Conservation (phyloP, 768 basidiomycete genomes). For the Hortiboletus flavorubellus region DNA sequence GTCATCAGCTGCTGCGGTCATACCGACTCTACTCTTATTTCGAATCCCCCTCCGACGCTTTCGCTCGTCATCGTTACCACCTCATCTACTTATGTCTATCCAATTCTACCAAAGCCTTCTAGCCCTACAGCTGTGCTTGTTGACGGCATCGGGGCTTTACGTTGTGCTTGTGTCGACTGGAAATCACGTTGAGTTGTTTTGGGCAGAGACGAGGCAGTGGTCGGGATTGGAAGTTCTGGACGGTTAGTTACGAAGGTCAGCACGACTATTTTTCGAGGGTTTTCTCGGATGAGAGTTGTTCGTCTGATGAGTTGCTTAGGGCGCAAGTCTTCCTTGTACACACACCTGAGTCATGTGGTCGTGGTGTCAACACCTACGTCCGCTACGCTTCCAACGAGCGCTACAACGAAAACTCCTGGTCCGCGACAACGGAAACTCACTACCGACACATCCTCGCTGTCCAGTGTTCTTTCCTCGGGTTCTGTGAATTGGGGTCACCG, state of each 20-base stretch:
- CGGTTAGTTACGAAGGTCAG: slow-evolving; percentile 91
- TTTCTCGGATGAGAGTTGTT: not conserved
- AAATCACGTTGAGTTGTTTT: slow-evolving; percentile 72
- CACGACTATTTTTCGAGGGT: not conserved
- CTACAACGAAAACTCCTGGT: slow-evolving; percentile 53
- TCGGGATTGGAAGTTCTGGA: slow-evolving; percentile 78
- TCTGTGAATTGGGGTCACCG: slow-evolving; percentile 27
- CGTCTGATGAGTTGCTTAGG: slow-evolving; percentile 12
- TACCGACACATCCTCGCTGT: slow-evolving; percentile 8
- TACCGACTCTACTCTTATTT: not conserved
- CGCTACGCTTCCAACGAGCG: slow-evolving; percentile 38
- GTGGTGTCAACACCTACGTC: slow-evolving; percentile 73
- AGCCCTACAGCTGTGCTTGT: slow-evolving; percentile 65
- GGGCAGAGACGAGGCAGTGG: slow-evolving; percentile 89
- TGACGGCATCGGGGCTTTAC: slow-evolving; percentile 84
- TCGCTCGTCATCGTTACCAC: slow-evolving; percentile 89
- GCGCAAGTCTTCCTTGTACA: slow-evolving; percentile 68
- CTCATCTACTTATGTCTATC: slow-evolving; percentile 72
- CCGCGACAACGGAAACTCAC: slow-evolving; percentile 25
- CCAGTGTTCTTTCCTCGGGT: not conserved
- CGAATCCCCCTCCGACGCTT: slow-evolving; percentile 37
- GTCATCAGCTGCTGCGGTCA: slow-evolving; percentile 9
- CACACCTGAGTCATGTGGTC: slow-evolving; percentile 80
- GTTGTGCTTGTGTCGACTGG: slow-evolving; percentile 83
- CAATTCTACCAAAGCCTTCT: slow-evolving; percentile 67